Evolutionary conservation across 2,329 filamentous ascomycete genomes (phyloP).

Genomic region (Exophiala sp.): DNA sequence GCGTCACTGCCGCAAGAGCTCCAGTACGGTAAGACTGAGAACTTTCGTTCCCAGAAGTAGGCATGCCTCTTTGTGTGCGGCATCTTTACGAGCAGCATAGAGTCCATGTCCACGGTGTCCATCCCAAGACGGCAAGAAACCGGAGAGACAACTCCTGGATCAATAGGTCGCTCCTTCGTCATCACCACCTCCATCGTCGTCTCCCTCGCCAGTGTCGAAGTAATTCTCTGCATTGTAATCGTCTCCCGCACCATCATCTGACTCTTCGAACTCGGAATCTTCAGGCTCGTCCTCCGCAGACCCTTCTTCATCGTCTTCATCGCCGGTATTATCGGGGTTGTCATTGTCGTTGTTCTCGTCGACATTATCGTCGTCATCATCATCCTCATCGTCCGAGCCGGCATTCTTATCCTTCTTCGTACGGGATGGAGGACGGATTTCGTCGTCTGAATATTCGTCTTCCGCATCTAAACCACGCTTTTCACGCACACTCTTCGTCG

Average conservation of each 20-base stretch:
- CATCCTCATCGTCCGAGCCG: slow-evolving; percentile 32
- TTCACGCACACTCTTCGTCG: slow-evolving; percentile 22
- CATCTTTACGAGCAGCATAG: too few relatives aligned
- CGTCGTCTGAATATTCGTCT: slow-evolving; percentile 37
- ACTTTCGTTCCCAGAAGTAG: too few relatives aligned
- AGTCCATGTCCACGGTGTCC: too few relatives aligned
- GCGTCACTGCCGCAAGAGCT: too few relatives aligned
- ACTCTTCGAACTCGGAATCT: slow-evolving; percentile 59
- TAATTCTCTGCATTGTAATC: slow-evolving; percentile 65
- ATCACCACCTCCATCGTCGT: slow-evolving; percentile 52
- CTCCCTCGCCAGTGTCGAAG: slow-evolving; percentile 58
- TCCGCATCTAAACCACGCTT: slow-evolving; percentile 36
- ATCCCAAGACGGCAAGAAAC: too few relatives aligned
- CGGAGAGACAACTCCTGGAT: background rate
- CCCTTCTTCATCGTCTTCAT: slow-evolving; percentile 44
- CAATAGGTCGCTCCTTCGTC: slow-evolving; percentile 32
- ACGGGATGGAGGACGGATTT: slow-evolving; percentile 22
- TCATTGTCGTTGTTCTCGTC: slow-evolving; percentile 19
- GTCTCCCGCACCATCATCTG: slow-evolving; percentile 57
- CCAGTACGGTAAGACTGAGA: too few relatives aligned
- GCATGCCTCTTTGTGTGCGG: too few relatives aligned
- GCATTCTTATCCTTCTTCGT: slow-evolving; percentile 20
- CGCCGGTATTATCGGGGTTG: slow-evolving; percentile 37
- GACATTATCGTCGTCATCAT: slow-evolving; percentile 41
- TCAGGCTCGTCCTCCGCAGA: slow-evolving; percentile 50